Percentiles rank a stretch among this genome's conserved stretches.
These are phyloP conservation scores for Paraphaeosphaeria minitans DNA, from an alignment of 2,329 filamentous ascomycete genomes.

Conservation along the genomic window DNA sequence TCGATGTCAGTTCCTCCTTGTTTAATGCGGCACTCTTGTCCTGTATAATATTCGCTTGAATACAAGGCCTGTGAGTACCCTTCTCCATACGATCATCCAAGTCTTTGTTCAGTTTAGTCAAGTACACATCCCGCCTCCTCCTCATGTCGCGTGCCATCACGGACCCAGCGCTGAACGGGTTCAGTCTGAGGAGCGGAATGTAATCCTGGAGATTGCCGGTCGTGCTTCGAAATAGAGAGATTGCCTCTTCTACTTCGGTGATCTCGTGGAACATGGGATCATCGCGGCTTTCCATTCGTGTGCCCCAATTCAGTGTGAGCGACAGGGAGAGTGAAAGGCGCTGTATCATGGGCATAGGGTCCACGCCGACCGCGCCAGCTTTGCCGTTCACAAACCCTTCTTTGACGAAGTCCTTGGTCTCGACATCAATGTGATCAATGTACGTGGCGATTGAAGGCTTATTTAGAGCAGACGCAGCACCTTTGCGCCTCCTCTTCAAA, in stretches of 20 bases:
- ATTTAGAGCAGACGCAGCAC: slow-evolving; percentile 68
- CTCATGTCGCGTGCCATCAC: slow-evolving; percentile 65
- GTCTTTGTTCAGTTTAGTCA: slow-evolving; percentile 62
- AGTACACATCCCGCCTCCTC: slow-evolving; percentile 63
- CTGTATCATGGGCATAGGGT: slow-evolving; percentile 72
- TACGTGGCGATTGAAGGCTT: slow-evolving; percentile 68
- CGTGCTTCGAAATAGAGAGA: slow-evolving; percentile 64
- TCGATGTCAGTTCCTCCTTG: slow-evolving; percentile 66
- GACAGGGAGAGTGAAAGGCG: slow-evolving; percentile 66
- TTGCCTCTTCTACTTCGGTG: slow-evolving; percentile 66
- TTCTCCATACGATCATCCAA: slow-evolving; percentile 66
- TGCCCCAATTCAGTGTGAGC: slow-evolving; percentile 70
- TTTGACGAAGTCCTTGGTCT: slow-evolving; percentile 66
- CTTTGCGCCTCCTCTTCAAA: slow-evolving; percentile 67
- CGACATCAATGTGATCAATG: slow-evolving; percentile 65
- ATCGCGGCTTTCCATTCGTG: slow-evolving; percentile 64
- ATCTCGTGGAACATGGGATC: slow-evolving; percentile 67
- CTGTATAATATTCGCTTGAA: slow-evolving; percentile 69
- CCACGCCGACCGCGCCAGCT: slow-evolving; percentile 59
- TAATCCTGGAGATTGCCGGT: slow-evolving; percentile 68
- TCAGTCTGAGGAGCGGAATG: slow-evolving; percentile 63
- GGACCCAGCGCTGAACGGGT: slow-evolving; percentile 65
- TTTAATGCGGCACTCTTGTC: slow-evolving; percentile 68
- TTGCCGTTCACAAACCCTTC: slow-evolving; percentile 65
- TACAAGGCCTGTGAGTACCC: slow-evolving; percentile 66